Evolutionary conservation across 179 eudicot species (phyloP).

Genomic region (Beta lomatogona): DNA sequence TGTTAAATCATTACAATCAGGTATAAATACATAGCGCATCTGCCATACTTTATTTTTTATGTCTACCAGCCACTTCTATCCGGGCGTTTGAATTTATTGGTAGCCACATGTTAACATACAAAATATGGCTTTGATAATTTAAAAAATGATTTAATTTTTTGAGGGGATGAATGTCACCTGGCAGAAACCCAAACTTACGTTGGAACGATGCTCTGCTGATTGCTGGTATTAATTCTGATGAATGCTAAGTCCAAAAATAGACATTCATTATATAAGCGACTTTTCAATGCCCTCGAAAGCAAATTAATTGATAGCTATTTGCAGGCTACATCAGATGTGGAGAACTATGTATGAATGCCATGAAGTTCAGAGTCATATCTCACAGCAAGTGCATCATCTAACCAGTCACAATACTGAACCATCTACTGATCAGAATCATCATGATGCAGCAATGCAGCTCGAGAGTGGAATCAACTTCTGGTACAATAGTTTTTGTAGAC

Average conservation of each 20-base stretch:
- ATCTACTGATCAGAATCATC: slow-evolving; percentile 49
- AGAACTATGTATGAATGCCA: slow-evolving; percentile 70
- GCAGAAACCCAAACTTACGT: neutral
- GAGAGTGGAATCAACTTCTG: slow-evolving; percentile 66
- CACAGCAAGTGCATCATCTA: slow-evolving; percentile 60
- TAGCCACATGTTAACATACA: too few species aligned
- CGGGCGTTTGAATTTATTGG: too few species aligned
- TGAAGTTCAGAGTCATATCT: slow-evolving; percentile 63
- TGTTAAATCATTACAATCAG: neutral
- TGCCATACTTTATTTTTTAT: neutral
- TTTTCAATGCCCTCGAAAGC: neutral
- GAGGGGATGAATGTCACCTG: too few species aligned
- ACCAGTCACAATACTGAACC: slow-evolving; percentile 50
- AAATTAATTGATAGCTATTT: neutral
- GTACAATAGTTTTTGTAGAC: slow-evolving; percentile 63
- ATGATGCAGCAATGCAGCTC: slow-evolving; percentile 72
- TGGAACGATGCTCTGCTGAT: neutral
- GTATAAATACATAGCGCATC: neutral
- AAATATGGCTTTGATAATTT: neutral
- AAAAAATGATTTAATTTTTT: neutral
- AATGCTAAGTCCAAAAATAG: neutral
- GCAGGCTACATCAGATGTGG: slow-evolving; percentile 73
- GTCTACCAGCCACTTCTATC: too few species aligned
- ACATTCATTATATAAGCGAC: neutral
- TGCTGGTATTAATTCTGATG: neutral